Percentiles rank a stretch among this genome's conserved stretches.
phyloP scores from a whole-genome alignment of 2,329 filamentous ascomycete genomes.

The Dactylonectria macrodidyma region DNA sequence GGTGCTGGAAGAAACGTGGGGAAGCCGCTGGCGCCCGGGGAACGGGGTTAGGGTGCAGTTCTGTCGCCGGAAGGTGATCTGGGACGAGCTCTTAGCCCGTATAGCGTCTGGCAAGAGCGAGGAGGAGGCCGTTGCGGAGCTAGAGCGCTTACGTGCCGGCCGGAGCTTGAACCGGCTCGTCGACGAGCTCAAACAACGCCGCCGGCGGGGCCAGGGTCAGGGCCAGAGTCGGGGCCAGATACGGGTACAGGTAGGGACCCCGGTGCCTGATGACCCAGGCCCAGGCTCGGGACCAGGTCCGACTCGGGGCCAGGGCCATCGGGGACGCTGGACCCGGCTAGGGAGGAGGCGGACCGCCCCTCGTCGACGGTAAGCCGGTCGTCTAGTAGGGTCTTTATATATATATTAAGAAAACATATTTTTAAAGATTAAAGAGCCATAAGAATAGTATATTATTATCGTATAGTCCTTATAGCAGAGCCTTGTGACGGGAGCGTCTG shows the following conservation, averaged over 20 bases:
- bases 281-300: conserved; percentile 12
- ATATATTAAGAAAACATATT: conserved; percentile 21
- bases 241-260: not conserved
- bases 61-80: no score
- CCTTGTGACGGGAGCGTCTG: no score
- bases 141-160: no score
- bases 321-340: conserved; percentile 12
- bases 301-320: conserved; percentile 3
- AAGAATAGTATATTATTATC: conserved; percentile 13
- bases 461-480: conserved; percentile 15
- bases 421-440: conserved; percentile 18
- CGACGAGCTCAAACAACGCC: no score
- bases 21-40: no score
- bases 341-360: conserved; percentile 10
- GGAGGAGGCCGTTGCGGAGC: no score
- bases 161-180: no score
- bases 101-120: no score
- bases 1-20: no score
- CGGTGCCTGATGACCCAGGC: conserved; percentile 7
- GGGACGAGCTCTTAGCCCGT: no score
- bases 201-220: conserved; percentile 19
- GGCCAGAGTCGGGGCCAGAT: no score
- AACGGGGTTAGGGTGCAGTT: no score
- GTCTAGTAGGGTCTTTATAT: conserved; percentile 16
- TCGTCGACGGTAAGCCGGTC: conserved; percentile 18